phyloP scores from a whole-genome alignment of 768 basidiomycete species.

The Lentinula lateritia region DNA sequence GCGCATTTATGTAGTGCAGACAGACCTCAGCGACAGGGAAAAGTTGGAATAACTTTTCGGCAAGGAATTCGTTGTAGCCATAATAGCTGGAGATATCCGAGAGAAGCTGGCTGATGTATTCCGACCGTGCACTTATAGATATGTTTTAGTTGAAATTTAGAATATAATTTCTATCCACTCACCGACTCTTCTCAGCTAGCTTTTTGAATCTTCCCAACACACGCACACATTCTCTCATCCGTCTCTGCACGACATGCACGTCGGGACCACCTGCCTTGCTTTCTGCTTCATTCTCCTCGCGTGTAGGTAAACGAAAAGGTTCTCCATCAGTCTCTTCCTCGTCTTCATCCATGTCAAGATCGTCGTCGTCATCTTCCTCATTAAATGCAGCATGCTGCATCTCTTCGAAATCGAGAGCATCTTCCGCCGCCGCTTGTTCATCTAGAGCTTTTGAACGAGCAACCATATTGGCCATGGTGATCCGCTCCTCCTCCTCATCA shows the following conservation, averaged over 20 bases:
- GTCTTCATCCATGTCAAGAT: constrained; percentile 35
- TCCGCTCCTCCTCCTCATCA: constrained; percentile 41
- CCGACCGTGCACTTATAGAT: constrained; percentile 67
- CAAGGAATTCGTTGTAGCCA: constrained; percentile 94
- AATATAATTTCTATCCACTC: constrained; percentile 19
- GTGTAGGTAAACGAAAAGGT: constrained; percentile 62
- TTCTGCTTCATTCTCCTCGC: constrained; percentile 69
- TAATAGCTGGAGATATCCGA: constrained; percentile 93
- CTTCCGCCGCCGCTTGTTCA: constrained; percentile 58
- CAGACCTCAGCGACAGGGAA: constrained; percentile 89
- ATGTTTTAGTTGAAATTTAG: not conserved
- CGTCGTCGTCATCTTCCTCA: constrained; percentile 43
- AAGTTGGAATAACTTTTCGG: constrained; percentile 90
- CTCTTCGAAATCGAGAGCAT: constrained; percentile 64
- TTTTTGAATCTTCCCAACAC: constrained; percentile 70
- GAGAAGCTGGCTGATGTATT: constrained; percentile 84
- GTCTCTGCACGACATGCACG: constrained; percentile 67
- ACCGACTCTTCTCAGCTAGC: constrained; percentile 65
- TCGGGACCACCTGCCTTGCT: constrained; percentile 65
- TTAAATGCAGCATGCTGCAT: constrained; percentile 47
- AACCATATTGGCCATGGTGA: constrained; percentile 80
- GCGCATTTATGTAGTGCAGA: constrained; percentile 9
- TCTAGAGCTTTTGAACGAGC: constrained; percentile 76
- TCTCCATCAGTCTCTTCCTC: constrained; percentile 43
- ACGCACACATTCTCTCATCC: constrained; percentile 74